Evolutionary conservation across 768 basidiomycete species (phyloP).

Genomic region (Mycena alexandri): DNA sequence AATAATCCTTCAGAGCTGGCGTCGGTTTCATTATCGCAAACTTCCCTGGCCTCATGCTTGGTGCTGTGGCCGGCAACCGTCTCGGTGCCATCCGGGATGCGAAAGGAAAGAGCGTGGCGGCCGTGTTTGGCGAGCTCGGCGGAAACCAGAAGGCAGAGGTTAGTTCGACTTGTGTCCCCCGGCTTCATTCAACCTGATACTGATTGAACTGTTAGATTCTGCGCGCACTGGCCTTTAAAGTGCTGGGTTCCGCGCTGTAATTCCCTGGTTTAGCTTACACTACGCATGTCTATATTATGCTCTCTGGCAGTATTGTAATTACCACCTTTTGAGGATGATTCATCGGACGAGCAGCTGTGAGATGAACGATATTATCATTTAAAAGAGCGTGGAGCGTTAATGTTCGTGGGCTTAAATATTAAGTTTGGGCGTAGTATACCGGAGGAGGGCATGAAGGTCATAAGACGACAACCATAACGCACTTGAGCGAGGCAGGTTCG

Average conservation of each 20-base stretch:
- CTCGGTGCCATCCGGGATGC: slow-evolving; percentile 93
- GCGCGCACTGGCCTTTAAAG: slow-evolving; percentile 35
- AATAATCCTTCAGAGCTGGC: slow-evolving; percentile 68
- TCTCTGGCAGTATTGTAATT: slow-evolving; percentile 14
- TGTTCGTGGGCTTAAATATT: slow-evolving; percentile 27
- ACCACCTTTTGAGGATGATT: background rate
- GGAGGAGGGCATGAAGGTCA: background rate
- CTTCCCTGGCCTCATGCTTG: slow-evolving; percentile 87
- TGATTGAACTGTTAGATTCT: slow-evolving; percentile 24
- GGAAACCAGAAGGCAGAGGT: slow-evolving; percentile 91
- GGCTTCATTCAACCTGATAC: background rate
- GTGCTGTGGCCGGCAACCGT: slow-evolving; percentile 90
- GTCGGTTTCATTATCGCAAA: slow-evolving; percentile 77
- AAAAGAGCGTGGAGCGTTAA: slow-evolving; percentile 20
- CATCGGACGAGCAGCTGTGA: background rate
- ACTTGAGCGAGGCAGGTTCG: too few relatives aligned
- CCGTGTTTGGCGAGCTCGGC: slow-evolving; percentile 85
- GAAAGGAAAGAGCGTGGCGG: slow-evolving; percentile 93
- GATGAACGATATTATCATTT: slow-evolving; percentile 29
- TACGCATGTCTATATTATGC: slow-evolving; percentile 12
- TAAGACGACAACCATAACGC: background rate
- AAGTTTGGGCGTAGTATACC: slow-evolving; percentile 1
- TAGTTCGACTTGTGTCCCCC: slow-evolving; percentile 31
- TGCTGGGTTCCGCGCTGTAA: slow-evolving; percentile 35
- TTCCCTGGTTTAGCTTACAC: slow-evolving; percentile 1